phyloP scores from a whole-genome alignment of 1,284 basidiomycete genomes.

The Cystobasidium pallidum region DNA sequence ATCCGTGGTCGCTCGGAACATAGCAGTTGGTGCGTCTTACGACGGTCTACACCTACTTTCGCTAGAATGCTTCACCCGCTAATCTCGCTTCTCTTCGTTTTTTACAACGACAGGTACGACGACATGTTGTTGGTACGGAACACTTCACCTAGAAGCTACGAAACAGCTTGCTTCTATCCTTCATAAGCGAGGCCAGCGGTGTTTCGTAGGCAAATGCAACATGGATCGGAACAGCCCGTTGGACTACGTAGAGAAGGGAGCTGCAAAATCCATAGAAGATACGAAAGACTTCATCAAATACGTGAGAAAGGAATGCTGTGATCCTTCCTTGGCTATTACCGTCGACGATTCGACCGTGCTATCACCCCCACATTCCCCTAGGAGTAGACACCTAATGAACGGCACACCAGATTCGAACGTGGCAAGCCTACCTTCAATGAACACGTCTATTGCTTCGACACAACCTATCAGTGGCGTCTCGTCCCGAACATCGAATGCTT shows the following conservation, averaged over 20 bases:
- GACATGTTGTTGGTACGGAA: constrained; percentile 64
- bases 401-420: constrained; percentile 1
- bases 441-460: not conserved
- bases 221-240: constrained; percentile 80
- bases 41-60: not conserved
- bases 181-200: constrained; percentile 75
- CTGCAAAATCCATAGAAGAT: constrained; percentile 62
- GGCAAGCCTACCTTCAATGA: not conserved
- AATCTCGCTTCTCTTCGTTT: not conserved
- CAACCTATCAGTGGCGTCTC: not conserved
- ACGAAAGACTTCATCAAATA: constrained; percentile 71
- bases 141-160: constrained; percentile 77
- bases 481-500: not conserved
- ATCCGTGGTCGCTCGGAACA: constrained; percentile 72
- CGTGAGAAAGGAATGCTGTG: constrained; percentile 60
- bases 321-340: constrained; percentile 29
- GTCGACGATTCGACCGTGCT: constrained; percentile 25
- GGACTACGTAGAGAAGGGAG: constrained; percentile 62
- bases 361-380: constrained; percentile 15
- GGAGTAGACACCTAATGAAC: not conserved
- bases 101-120: constrained; percentile 26
- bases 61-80: too few species aligned
- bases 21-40: constrained; percentile 72
- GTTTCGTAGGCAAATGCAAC: constrained; percentile 88
- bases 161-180: constrained; percentile 79